Conservation (phyloP, 2,329 filamentous ascomycete species). For the Microdochium paspali region DNA sequence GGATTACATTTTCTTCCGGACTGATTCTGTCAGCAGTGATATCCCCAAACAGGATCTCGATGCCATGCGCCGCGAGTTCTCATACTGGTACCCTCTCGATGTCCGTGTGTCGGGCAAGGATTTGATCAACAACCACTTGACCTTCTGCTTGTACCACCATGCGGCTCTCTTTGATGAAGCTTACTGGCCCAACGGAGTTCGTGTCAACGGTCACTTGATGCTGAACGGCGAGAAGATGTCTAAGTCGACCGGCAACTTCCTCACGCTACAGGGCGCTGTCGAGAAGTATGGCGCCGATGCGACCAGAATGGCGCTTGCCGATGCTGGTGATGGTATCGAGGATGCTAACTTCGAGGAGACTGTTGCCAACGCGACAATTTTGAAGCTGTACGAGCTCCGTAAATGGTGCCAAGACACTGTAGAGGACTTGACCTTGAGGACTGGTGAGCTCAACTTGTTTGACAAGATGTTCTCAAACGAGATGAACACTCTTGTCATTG, state of each 20-base stretch:
- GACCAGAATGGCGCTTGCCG: constrained; percentile 80
- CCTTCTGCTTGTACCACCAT: constrained; percentile 92
- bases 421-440: constrained; percentile 65
- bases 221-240: constrained; percentile 98
- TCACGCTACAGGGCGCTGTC: constrained; percentile 78
- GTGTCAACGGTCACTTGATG: constrained; percentile 86
- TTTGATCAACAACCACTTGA: constrained; percentile 86
- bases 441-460: constrained; percentile 66
- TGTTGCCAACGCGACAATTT: constrained; percentile 84
- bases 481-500: constrained; percentile 72
- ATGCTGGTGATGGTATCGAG: constrained; percentile 87
- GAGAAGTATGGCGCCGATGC: constrained; percentile 94
- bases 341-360: constrained; percentile 97
- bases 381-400: constrained; percentile 71
- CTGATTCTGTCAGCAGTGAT: constrained; percentile 58
- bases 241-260: constrained; percentile 95
- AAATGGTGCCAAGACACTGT: constrained; percentile 89
- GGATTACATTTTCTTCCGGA: constrained; percentile 81
- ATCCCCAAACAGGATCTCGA: constrained; percentile 68
- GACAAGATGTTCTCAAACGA: constrained; percentile 91
- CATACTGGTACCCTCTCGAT: constrained; percentile 95
- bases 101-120: constrained; percentile 86
- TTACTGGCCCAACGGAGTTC: constrained; percentile 81
- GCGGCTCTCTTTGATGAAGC: constrained; percentile 77
- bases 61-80: constrained; percentile 80